These are phyloP conservation scores for Gymnopus androsaceus DNA, from an alignment of 1,284 basidiomycete genomes.

Conservation along the genomic window DNA sequence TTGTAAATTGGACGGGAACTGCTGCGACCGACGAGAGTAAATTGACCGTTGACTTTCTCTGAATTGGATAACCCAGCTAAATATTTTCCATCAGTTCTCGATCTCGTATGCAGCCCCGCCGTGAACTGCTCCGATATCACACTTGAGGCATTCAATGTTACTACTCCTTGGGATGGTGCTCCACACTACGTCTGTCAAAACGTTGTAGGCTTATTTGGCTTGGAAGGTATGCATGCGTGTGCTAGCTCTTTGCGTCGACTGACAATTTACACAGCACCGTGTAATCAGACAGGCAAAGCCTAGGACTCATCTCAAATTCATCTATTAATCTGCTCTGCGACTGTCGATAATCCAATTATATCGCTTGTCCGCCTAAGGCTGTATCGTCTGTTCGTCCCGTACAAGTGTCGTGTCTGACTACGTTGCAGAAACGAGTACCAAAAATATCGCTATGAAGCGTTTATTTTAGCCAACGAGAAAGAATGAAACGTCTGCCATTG, in stretches of 20 bases:
- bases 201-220: slow-evolving; percentile 42
- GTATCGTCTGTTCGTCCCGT: too few relatives aligned
- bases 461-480: too few relatives aligned
- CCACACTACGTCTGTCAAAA: slow-evolving; percentile 49
- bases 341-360: too few relatives aligned
- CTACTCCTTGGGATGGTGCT: slow-evolving; percentile 36
- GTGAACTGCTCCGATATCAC: slow-evolving; percentile 48
- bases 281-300: slow-evolving; percentile 1
- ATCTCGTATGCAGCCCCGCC: slow-evolving; percentile 55
- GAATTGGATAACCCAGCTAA: slow-evolving; percentile 8
- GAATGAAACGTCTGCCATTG: too few relatives aligned
- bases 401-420: too few relatives aligned
- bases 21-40: slow-evolving; percentile 45
- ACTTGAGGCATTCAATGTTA: slow-evolving; percentile 46
- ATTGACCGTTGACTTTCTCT: too few relatives aligned
- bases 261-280: neutral
- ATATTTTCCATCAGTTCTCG: slow-evolving; percentile 42
- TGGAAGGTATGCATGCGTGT: slow-evolving; percentile 32
- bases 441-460: too few relatives aligned
- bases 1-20: slow-evolving; percentile 52
- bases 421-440: too few relatives aligned
- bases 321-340: too few relatives aligned
- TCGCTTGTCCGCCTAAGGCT: too few relatives aligned
- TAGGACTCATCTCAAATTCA: too few relatives aligned
- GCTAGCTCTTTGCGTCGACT: neutral